Evolutionary conservation across 1,284 basidiomycete species (phyloP), one percentile per base, ranked within the genome.

Genomic region (Dichomitus squalens): DNA sequence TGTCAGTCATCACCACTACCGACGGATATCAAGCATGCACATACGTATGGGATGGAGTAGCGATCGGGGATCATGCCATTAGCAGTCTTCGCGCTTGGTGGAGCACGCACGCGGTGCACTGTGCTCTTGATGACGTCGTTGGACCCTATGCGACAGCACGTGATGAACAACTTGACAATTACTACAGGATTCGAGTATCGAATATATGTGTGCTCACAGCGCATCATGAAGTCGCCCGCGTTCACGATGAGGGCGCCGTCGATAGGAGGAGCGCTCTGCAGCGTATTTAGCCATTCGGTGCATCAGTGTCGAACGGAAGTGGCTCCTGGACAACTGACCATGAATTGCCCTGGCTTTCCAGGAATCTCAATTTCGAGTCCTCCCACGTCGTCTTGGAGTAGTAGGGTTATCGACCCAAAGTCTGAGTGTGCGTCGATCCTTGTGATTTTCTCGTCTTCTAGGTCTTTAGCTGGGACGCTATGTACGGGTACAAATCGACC

Each of bases 351-450:
- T 1, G 80, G 78, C 7, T 66, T 62, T 9, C 75, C 70, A 0
- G 82, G 81, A 64, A 82, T 76, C 67, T 87, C 83, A 1, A 86
- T 79, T 64, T 88, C 84, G 6, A 87, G 73, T 0, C 86, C 85
- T 3, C 85, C 84, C 4, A 80, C 76, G 18, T 79, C 72, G 62
- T 86, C 85, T 68, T 87, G 85, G 56, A 87, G 75, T 7, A 86
- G 69, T 25, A 86, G 66, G 39, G 85, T 88, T 40, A 85, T 75
- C 0, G 80, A 82, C 2, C 79, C 77, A 55, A 83, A 87, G 65
- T 88, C 85, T 2, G 82, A 80, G 63, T 87, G 85, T 0, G 79
- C 80, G 12, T 76, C 79, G 48, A 86, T 83, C 27, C 84, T 70
- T 5, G 78, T 73, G 29, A 82, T 68, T 31, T 76, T 70, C 21